Evolutionary conservation across 2,329 filamentous ascomycete species (phyloP).

Genomic region (Neocucurbitaria cava): DNA sequence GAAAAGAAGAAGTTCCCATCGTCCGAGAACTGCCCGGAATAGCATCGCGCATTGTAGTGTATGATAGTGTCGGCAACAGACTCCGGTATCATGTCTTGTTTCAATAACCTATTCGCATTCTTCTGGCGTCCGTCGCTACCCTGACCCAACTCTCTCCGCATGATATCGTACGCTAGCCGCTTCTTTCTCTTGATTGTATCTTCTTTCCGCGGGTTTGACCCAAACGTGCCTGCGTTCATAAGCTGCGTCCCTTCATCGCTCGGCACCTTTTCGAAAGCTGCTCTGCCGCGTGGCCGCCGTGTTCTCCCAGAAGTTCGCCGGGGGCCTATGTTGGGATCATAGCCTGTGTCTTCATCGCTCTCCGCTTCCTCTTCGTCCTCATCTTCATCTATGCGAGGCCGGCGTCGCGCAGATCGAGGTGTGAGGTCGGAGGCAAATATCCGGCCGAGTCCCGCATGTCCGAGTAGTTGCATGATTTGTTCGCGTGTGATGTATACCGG

Average conservation of each 20-base stretch:
- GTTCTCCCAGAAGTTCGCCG: constrained; percentile 42
- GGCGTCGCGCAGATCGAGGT: constrained; percentile 22
- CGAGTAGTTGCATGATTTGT: constrained; percentile 63
- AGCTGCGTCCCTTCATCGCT: constrained; percentile 77
- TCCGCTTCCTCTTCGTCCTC: constrained; percentile 52
- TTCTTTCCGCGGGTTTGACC: constrained; percentile 64
- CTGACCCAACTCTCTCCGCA: constrained; percentile 83
- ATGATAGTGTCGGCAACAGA: constrained; percentile 84
- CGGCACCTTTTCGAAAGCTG: constrained; percentile 79
- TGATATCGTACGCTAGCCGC: constrained; percentile 70
- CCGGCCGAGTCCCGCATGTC: constrained; percentile 59
- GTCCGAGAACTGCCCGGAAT: constrained; percentile 95
- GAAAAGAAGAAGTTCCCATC: constrained; percentile 98
- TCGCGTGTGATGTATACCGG: constrained; percentile 53
- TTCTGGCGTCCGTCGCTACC: constrained; percentile 64
- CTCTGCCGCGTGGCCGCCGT: constrained; percentile 57
- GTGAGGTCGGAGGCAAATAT: constrained; percentile 53
- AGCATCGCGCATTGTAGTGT: constrained; percentile 84
- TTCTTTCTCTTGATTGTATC: constrained; percentile 65
- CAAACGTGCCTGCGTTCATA: constrained; percentile 85
- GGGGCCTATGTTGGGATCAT: constrained; percentile 40
- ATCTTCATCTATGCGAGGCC: constrained; percentile 30
- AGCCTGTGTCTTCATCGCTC: constrained; percentile 45
- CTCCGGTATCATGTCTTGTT: constrained; percentile 78
- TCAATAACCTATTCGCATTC: constrained; percentile 71